Evolutionary conservation across 768 basidiomycete genomes (phyloP).

Genomic region (Tricholoma hemisulphureum): DNA sequence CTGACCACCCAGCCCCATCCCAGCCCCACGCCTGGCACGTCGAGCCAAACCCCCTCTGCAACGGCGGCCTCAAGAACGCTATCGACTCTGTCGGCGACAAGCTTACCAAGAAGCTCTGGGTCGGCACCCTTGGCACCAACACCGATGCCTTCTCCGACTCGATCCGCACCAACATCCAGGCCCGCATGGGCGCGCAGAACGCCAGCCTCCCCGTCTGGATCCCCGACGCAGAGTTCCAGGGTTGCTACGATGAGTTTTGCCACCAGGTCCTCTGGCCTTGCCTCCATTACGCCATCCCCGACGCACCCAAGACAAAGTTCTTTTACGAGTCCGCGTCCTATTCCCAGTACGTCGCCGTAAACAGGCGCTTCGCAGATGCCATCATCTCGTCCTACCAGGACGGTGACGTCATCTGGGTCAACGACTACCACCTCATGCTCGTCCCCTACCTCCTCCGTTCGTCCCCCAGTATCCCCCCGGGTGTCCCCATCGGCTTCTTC

Average conservation of each 20-base stretch:
- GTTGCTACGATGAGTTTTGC: conserved; percentile 84
- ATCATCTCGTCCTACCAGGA: conserved; percentile 80
- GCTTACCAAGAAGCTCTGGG: conserved; percentile 49
- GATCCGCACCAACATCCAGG: conserved; percentile 55
- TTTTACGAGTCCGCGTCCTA: conserved; percentile 81
- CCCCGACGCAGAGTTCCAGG: conserved; percentile 73
- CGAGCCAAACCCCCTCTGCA: conserved; percentile 67
- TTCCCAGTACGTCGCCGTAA: conserved; percentile 86
- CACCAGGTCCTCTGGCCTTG: conserved; percentile 90
- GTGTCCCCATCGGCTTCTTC: conserved; percentile 86
- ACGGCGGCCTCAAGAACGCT: conserved; percentile 84
- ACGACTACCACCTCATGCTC: conserved; percentile 97
- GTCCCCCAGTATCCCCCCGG: conserved; percentile 48
- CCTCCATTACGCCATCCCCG: conserved; percentile 82
- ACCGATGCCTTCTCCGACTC: conserved; percentile 64
- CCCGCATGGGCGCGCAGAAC: conserved; percentile 40
- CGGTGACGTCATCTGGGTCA: conserved; percentile 90
- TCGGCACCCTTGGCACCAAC: conserved; percentile 73
- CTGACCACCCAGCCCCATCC: conserved; percentile 3
- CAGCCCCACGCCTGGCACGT: conserved; percentile 37
- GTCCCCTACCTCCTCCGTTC: conserved; percentile 83
- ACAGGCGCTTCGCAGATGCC: conserved; percentile 83
- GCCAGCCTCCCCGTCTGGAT: conserved; percentile 69
- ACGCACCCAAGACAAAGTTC: conserved; percentile 80
- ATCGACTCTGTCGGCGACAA: conserved; percentile 64